phyloP scores from a whole-genome alignment of 306 rosid species.

The Mimosa bimucronata region DNA sequence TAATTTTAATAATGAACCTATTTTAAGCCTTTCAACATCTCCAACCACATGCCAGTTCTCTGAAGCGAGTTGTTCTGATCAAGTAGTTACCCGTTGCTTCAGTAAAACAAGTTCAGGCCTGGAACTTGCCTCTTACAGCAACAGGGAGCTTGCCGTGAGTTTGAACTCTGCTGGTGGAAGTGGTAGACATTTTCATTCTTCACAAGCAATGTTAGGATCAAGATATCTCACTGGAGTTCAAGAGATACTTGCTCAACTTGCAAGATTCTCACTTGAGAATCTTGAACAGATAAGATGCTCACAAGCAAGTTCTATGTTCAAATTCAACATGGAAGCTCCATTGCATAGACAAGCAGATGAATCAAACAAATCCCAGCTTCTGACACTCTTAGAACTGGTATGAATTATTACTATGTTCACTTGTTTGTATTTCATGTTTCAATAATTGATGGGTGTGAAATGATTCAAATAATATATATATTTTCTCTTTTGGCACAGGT shows the following conservation, averaged over 20 bases:
- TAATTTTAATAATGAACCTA: constrained; percentile 59
- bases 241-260: constrained; percentile 78
- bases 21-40: constrained; percentile 72
- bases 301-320: constrained; percentile 33
- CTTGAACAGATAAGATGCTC: constrained; percentile 47
- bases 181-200: constrained; percentile 44
- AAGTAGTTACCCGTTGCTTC: not conserved
- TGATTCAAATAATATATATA: not conserved
- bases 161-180: constrained; percentile 38
- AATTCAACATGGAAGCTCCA: constrained; percentile 45
- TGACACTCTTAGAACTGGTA: constrained; percentile 80
- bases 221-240: constrained; percentile 72
- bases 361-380: constrained; percentile 66
- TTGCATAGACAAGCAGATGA: constrained; percentile 48
- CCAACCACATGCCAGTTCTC: constrained; percentile 24
- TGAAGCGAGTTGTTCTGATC: not conserved
- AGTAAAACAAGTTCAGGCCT: constrained; percentile 44
- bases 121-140: constrained; percentile 40
- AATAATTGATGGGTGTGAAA: not conserved
- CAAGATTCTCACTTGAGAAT: constrained; percentile 65
- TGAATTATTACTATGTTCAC: not conserved
- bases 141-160: constrained; percentile 50
- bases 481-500: constrained; percentile 51
- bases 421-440: not conserved
- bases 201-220: constrained; percentile 60